Evolutionary conservation across 345 rosid genomes (phyloP).

Genomic region (Eutrema japonicum): DNA sequence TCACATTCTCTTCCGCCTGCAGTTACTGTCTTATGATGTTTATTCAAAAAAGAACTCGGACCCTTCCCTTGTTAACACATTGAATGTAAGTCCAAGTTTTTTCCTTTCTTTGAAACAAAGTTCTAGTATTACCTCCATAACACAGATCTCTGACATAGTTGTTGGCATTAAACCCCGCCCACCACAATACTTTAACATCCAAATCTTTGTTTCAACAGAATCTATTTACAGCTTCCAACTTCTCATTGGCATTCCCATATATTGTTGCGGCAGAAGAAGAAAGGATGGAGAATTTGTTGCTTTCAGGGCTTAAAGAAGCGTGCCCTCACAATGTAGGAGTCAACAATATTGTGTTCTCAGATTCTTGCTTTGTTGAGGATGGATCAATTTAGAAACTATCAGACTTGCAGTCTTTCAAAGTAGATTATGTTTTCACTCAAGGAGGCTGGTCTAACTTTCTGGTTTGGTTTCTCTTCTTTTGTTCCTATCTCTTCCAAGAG

Average conservation of each 20-base stretch:
- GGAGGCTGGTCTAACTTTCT: too few species aligned
- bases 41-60: constrained; percentile 56
- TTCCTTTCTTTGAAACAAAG: not conserved
- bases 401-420: constrained; percentile 64
- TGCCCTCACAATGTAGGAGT: constrained; percentile 58
- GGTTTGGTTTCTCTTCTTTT: too few species aligned
- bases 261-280: constrained; percentile 73
- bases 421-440: constrained; percentile 25
- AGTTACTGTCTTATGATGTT: constrained; percentile 79
- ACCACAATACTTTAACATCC: constrained; percentile 15
- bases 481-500: too few species aligned
- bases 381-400: constrained; percentile 65
- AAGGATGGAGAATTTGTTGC: constrained; percentile 70
- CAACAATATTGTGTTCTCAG: constrained; percentile 68
- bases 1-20: constrained; percentile 28
- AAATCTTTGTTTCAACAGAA: constrained; percentile 53
- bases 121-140: not conserved
- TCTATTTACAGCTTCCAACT: constrained; percentile 66
- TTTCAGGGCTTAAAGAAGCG: constrained; percentile 68
- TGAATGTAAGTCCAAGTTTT: constrained; percentile 58
- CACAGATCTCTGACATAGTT: constrained; percentile 20
- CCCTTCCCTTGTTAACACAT: constrained; percentile 64
- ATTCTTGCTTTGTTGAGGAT: constrained; percentile 68
- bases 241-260: constrained; percentile 93
- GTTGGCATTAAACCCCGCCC: not conserved